Base-by-base conservation (phyloP, 1,284 basidiomycete genomes). In the Heterobasidion irregulare region DNA sequence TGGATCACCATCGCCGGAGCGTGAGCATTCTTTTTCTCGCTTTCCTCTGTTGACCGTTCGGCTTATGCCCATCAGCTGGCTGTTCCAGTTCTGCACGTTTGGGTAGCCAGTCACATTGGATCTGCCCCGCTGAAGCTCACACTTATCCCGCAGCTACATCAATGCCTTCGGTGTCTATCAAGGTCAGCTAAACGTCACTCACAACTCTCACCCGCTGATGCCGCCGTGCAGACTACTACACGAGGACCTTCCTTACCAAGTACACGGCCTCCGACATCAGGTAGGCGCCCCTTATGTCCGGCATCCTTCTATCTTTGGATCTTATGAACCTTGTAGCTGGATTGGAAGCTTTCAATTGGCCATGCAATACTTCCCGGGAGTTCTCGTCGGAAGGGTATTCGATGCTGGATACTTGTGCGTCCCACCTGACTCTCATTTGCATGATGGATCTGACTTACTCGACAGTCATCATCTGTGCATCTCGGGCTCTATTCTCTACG, bases 151-250 rank as follows among this genome's bases (percentile, higher is more conserved):
- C 47, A 48, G 61, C 41, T 62, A 62, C 45, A 50, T 63, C 18
- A 61, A 61, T 16, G 60, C 62, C 15, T 63, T 60, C 52, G 62
- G 62, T 34, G 62, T 63, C 45, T 63, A 63, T 52, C 58, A 63
- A 57, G 62, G 60, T 57, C 26, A 47, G 53, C 6, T 1, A 32
- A 16, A 15, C 48, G 10, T 26, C 26, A 26, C 4, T 26, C 3
- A 26, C 26, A 26, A 26, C 4, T 7, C 46, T 7, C 16, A 8
- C 47, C 34, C 46, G 6, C 9, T 16, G 7, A 26, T 33, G 6
- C 12, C 34, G 8, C 8, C 33, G 9, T 16, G 3, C 16, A 50
- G 49, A 50, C 16, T 50, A 26, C n/a, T 50, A 50, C 49, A 50
- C 49, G 8, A 18, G 49, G 49, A 33, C 33, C 7, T 50, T 50